Conservation (phyloP, 306 rosid genomes). For the Vigna hirtella region DNA sequence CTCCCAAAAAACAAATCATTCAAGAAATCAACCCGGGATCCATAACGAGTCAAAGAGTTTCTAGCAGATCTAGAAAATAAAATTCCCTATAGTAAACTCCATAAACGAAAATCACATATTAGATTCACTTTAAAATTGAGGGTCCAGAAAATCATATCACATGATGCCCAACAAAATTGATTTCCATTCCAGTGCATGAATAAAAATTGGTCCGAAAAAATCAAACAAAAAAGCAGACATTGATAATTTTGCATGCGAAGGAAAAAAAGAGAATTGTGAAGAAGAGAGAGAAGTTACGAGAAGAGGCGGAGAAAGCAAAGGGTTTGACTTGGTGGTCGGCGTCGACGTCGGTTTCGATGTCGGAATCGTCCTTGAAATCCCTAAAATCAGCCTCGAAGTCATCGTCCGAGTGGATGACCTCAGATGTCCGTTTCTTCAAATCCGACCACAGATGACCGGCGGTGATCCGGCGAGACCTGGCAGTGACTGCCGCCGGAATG, state of each 20-base stretch:
- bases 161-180: not conserved
- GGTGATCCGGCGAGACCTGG: conserved; percentile 53
- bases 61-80: conserved; percentile 16
- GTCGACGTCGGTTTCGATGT: conserved; percentile 49
- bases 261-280: not conserved
- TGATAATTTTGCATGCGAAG: not conserved
- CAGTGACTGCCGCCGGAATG: conserved; percentile 49
- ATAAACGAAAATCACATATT: not conserved
- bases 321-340: conserved; percentile 56
- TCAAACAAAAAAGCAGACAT: not conserved
- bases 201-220: not conserved
- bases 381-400: conserved; percentile 87
- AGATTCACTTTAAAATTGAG: not conserved
- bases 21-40: not conserved
- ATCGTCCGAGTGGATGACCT: conserved; percentile 43
- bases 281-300: conserved; percentile 45
- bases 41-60: not conserved
- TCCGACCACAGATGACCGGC: conserved; percentile 67
- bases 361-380: conserved; percentile 80
- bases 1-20: not conserved
- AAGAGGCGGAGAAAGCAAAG: conserved; percentile 58
- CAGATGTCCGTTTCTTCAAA: conserved; percentile 56
- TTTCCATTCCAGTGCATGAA: not conserved
- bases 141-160: conserved; percentile 4
- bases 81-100: conserved; percentile 4